Evolutionary conservation across 345 rosid genomes (phyloP), one percentile per base, ranked within the genome.

Genomic region (Eutrema japonicum): DNA sequence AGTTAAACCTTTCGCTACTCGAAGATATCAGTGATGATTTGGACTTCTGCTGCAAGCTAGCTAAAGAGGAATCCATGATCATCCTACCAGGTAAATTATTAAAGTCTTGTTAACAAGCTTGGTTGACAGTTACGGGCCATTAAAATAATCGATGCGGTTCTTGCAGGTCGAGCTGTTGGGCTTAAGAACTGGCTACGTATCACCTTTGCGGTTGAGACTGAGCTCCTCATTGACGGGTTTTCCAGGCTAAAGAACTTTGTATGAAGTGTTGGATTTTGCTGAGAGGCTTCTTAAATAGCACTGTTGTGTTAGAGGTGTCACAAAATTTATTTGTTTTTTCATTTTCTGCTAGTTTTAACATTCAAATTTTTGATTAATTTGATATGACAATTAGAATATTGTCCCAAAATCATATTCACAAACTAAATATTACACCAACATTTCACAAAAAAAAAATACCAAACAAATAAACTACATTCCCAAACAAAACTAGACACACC

Each of bases 101-200:
- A 4, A 22, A 22, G 22, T 46, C 61, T 55, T 47, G 22, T 26
- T 37, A 26, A 46, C 2, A 8, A 69, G 36, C 43, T 6, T 62
- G 12, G 29, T 66, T 56, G 53, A 41, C 52, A 37, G 9, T 32
- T 18, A 6, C 12, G 1, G 35, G 2, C 12, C 4, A 14, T 35
- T 42, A 16, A 56, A 22, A 42, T 8, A 35, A 53, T 7, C n/a
- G 4, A 52, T n/a, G 47, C 2, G 54, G 16, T n/a, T 53, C 63
- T 33, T 79, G 77, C 78, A 90, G 96, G 92, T 36, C 14, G 45
- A 11, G 80, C 81, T 37, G 82, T 85, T 35, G 94, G 94, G 40
- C 42, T 80, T 63, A 78, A 80, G 82, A 82, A 91, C 56, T 88
- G 89, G 92, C 75, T 87, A 45, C 88, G 84, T 12, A 49, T 88